Base-by-base conservation (phyloP, 2,329 filamentous ascomycete species). In the Fusarium sp. region DNA sequence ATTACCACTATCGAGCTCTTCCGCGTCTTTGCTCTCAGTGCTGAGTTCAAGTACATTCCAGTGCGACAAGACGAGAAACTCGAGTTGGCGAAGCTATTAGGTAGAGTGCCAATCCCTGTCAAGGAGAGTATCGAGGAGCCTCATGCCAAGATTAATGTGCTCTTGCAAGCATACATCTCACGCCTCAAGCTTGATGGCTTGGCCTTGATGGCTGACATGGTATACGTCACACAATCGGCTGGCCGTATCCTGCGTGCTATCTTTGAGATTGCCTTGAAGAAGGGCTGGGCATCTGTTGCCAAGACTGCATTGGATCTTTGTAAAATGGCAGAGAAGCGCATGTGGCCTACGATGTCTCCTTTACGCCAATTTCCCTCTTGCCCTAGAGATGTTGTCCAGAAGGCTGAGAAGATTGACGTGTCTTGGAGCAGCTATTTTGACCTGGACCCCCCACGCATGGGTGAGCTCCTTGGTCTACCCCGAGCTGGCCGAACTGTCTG, bases 271-370 rank as follows among this genome's bases (percentile, higher is more conserved):
- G 91, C 93, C n/a, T 82, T 99, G 71, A 97, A 95, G 82, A 98
- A 98, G 81, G 95, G 95, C 34, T 99, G 95, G 95, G 90, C 96
- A 1, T 91, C 90, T 18, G 96, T 98, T 6, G 93, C 96, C 11
- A 97, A 96, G 82, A 93, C 92, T 67, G 94, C 96, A 1, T 84
- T 99, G 43, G 93, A 97, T 74, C 86, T 99, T 55, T 99, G 97
- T 83, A 99, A 99, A 83, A 98, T 97, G 93, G 96, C 95, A 0
- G 96, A 99, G 84, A 97, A 97, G 85, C 89, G 97, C 51, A 99
- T 99, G 97, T 99, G 96, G 96, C 94, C 95, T 16, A 98, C 95
- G 8, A 99, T 98, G 96, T 93, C 93, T 39, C 96, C 97, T 13
- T 85, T 99, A 31, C 89, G 96, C 56, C 96, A 99, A 76, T 99